phyloP scores from a whole-genome alignment of 2,329 filamentous ascomycete genomes.

The Talaromyces sp. region DNA sequence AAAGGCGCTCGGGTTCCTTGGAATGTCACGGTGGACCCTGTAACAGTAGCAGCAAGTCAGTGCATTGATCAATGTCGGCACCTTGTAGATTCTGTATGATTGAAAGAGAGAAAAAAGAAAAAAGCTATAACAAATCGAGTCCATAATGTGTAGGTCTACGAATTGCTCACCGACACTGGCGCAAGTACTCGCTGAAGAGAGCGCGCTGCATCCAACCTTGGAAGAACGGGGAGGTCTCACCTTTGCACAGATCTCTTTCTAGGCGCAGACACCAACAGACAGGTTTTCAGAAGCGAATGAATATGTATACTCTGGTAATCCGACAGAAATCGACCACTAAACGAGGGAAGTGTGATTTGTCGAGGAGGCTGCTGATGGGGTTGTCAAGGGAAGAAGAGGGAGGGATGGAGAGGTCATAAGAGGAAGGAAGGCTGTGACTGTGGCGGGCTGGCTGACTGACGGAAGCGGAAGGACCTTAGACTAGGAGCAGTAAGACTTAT shows the following conservation, averaged over 20 bases:
- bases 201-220: not conserved
- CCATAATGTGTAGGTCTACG: not conserved
- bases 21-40: slow-evolving; percentile 4
- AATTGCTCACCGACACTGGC: not conserved
- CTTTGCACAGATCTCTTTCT: slow-evolving; percentile 2
- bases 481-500: not conserved
- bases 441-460: slow-evolving; percentile 6
- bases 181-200: not conserved
- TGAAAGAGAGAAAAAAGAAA: too few species aligned
- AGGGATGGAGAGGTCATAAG: not conserved
- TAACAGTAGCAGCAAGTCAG: not conserved
- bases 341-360: slow-evolving; percentile 6
- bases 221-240: slow-evolving; percentile 4
- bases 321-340: slow-evolving; percentile 3
- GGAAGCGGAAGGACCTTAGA: slow-evolving; percentile 6
- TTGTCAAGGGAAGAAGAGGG: not conserved
- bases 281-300: not conserved
- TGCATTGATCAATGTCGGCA: not conserved
- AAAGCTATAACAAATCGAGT: not conserved
- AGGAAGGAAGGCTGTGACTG: not conserved
- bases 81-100: not conserved
- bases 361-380: not conserved
- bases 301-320: not conserved
- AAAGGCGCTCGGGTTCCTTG: not conserved
- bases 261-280: not conserved